Base-by-base conservation (phyloP, 768 basidiomycete species). In the Trametes elegans region DNA sequence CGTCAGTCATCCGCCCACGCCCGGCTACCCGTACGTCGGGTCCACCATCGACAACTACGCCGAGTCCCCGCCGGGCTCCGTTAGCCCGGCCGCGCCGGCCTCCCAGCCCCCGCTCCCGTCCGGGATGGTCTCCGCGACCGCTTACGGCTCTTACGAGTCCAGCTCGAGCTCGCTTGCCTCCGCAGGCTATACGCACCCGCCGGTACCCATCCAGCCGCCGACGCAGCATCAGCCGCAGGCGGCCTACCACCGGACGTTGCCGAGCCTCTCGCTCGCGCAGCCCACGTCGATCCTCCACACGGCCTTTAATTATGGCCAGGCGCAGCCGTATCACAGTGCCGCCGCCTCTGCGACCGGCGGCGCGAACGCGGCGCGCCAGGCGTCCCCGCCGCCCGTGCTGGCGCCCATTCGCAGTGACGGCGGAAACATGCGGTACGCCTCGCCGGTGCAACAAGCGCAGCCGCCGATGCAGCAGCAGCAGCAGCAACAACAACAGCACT, bases 331-430 rank as follows among this genome's bases (percentile, higher is more conserved):
- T 34, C 38, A 42, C 31, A 24, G 34, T 8, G n/a, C 10, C 7
- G 24, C 50, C 19, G 27, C 41, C 14, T 23, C 27, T 11, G 40
- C 52, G 23, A 8, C 36, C 11, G 41, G n/a, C n/a, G n/a, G n/a
- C n/a, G n/a, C n/a, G n/a, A n/a, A n/a, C n/a, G n/a, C n/a, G n/a
- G n/a, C 18, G 3, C 47, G 48, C 10, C 39, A 35, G 29, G 18
- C 29, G 24, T 60, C 62, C 11, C 57, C 59, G 28, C 60, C 52
- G 26, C 63, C 60, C 23, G 50, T 58, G 7, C 60, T 65, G 28
- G 61, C 64, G 19, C 64, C 64, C n/a, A 62, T 65, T 38, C 54
- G 52, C 24, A 48, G 54, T 5, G 59, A 40, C 16, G 7, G 23
- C 18, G 36, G 23, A 11, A 27, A 40, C 23, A 26, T 42, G 36